Conservation (phyloP, 371 early-diverging fungal genomes). For the Mortierella sp. region DNA sequence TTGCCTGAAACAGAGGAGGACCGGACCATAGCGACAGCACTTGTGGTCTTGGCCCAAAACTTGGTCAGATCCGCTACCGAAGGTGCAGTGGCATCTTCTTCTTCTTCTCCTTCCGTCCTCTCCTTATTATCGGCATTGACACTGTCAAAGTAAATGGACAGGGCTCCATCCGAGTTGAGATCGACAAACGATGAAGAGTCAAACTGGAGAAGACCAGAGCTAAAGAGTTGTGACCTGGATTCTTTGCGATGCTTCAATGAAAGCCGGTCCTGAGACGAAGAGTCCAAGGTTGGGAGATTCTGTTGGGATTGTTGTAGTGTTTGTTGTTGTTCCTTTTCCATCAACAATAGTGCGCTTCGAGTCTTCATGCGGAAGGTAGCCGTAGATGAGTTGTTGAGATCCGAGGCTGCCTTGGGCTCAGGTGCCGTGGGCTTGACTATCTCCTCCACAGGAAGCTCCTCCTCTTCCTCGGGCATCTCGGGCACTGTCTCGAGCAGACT, state of each 20-base stretch:
- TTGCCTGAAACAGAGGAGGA: background rate
- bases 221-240: background rate
- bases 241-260: background rate
- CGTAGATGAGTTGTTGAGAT: slow-evolving; percentile 11
- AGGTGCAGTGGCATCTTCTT: slow-evolving; percentile 3
- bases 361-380: slow-evolving; percentile 30
- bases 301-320: background rate
- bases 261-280: background rate
- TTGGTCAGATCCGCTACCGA: slow-evolving; percentile 25
- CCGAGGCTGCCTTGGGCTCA: background rate
- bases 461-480: slow-evolving; percentile 31
- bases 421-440: background rate
- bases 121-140: background rate
- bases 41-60: slow-evolving; percentile 31
- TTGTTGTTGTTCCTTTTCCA: slow-evolving; percentile 16
- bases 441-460: slow-evolving; percentile 11
- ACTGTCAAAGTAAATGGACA: background rate
- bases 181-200: slow-evolving; percentile 6
- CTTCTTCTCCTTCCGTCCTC: background rate
- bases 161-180: background rate
- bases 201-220: slow-evolving; percentile 10
- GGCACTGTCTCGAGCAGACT: slow-evolving; percentile 13
- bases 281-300: background rate
- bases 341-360: slow-evolving; percentile 10
- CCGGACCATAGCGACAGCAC: slow-evolving; percentile 2